These are phyloP conservation scores for Babesia bigemina DNA, from an alignment of 169 alveolate genomes.

Conservation along the genomic window DNA sequence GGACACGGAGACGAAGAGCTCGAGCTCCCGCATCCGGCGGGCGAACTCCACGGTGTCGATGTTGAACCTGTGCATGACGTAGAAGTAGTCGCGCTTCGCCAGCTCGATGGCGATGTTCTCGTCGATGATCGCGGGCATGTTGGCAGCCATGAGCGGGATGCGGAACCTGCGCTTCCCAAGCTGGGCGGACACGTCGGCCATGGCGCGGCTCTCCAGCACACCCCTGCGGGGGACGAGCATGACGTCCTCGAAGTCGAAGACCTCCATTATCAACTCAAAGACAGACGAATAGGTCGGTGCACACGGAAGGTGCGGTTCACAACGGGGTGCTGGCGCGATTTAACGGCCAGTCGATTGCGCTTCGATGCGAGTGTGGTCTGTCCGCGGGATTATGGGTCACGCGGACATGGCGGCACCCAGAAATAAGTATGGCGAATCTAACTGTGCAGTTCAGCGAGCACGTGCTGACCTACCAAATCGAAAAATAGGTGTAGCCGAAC, in stretches of 20 bases:
- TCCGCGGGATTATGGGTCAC: too few species aligned
- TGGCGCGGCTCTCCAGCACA: constrained; percentile 36
- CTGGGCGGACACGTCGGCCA: constrained; percentile 53
- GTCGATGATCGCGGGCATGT: constrained; percentile 65
- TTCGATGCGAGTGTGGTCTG: too few species aligned
- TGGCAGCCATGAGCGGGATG: constrained; percentile 63
- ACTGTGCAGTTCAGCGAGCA: too few species aligned
- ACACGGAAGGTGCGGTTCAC: too few species aligned
- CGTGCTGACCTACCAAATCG: too few species aligned
- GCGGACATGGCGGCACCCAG: too few species aligned
- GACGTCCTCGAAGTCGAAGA: constrained; percentile 53
- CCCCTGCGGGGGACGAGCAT: constrained; percentile 61
- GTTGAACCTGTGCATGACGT: constrained; percentile 62
- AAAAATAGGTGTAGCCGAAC: too few species aligned
- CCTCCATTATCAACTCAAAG: neutral
- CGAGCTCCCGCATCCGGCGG: constrained; percentile 41
- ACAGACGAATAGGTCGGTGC: too few species aligned
- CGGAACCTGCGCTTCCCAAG: constrained; percentile 57
- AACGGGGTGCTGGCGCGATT: too few species aligned
- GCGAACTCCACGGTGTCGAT: constrained; percentile 50
- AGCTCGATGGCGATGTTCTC: constrained; percentile 59
- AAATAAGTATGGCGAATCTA: too few species aligned
- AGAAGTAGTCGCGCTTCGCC: constrained; percentile 56
- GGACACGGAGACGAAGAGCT: constrained; percentile 49
- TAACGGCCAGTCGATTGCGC: too few species aligned